Base-by-base conservation (phyloP, 352 stramenopile species). In the Phytophthora hibernalis region DNA sequence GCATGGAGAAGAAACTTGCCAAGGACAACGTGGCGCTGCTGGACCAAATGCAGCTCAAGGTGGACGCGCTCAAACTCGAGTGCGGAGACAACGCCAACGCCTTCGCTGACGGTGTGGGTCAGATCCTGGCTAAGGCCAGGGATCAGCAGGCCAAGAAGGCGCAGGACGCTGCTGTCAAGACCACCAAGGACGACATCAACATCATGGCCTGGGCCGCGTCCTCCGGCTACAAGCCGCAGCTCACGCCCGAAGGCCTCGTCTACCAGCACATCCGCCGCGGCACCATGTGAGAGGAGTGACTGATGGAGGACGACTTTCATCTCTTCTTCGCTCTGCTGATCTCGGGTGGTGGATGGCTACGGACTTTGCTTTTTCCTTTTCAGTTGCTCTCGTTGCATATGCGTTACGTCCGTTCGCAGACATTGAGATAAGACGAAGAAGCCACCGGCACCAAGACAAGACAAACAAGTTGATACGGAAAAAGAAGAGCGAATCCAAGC, bases 241-340 rank as follows among this genome's bases (percentile, higher is more conserved):
- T 87, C 35, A 83, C 72, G 28, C 70, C 82, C 0, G 82, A 89
- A 52, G 70, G 71, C 26, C 69, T 88, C 40, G 64, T 79, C 16
- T 89, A 93, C 70, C 80, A 88, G 65, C 82, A 93, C 63, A 81
- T 92, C 28, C 85, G 83, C 42, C 83, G 85, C 18, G 85, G 82
- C 48, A 93, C 85, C 4, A 90, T 93, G 82, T 93, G 79, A 89
- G 43, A 22, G 4, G 8, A 55, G 5, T 42, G 52, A 53, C 15
- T 11, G 38, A 42, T 26, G 42, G 26, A 54, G 18, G n/a, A 35
- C 44, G 44, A 31, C 38, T 67, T 51, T 71, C 43, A 50, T 65
- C 26, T 55, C 42, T 38, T 56, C 12, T 42, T n/a, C n/a, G n/a
- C 56, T 15, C 21, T 54, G 33, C 42, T 22, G 37, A 22, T 31